Evolutionary conservation across 2,329 filamentous ascomycete species (phyloP), one percentile per base, ranked within the genome.

Genomic region (Aureobasidium sp.): DNA sequence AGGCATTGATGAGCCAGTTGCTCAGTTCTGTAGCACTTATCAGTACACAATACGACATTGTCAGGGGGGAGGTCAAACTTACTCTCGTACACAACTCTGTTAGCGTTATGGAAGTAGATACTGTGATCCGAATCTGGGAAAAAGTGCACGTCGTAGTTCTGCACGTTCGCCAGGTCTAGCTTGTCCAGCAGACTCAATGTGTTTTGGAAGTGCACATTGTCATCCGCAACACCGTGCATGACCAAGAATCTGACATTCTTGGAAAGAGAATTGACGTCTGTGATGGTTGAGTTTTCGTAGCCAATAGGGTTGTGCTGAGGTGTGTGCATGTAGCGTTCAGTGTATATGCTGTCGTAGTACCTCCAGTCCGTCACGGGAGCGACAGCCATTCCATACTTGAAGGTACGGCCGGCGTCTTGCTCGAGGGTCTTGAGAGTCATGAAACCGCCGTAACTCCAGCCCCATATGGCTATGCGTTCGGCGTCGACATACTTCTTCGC

Each of bases 351-450:
- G 75, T 96, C 83, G 75, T 99, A 99, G 75, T 88, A 96, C 61
- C 88, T 83, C 94, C 94, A 99, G 74, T 99, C 92, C 0, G 93
- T 97, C n/a, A 99, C 94, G 19, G 94, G 94, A 1, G 94, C 94
- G 55, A 99, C 95, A 7, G 95, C 91, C 89, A 99, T 96, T 67
- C 94, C 95, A 72, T 99, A 99, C 65, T 86, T 86, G 77, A 96
- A 99, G 0, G 92, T 97, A 69, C 84, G 73, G 5, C 95, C 94
- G 9, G 84, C 93, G 71, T 99, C 94, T 63, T 84, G 82, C 78
- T 99, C 94, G 13, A 99, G 84, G 1, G 90, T 94, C 78, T 99
- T 99, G 68, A 99, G 81, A 6, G 94, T 90, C 79, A 89, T 89
- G 78, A 95, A 99, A 11, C 94, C 94, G 61, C 94, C 94, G 70